Conservation (phyloP, 2,329 filamentous ascomycete species). For the Triangularia setosa region DNA sequence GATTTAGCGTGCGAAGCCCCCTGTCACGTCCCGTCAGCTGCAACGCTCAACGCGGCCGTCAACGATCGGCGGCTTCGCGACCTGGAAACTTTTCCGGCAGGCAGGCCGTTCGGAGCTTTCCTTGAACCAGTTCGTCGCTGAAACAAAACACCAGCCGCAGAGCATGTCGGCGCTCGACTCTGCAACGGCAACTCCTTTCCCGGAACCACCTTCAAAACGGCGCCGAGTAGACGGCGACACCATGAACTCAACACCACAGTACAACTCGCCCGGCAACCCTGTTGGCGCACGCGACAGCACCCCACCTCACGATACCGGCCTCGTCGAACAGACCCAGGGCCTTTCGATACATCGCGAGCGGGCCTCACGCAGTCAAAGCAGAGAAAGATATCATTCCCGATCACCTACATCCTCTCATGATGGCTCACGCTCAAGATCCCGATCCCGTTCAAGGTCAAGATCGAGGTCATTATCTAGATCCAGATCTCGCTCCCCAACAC, state of each 20-base stretch:
- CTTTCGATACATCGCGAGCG: slow-evolving; percentile 28
- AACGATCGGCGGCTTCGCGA: neutral
- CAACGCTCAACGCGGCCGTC: slow-evolving; percentile 1
- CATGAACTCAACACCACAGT: slow-evolving; percentile 37
- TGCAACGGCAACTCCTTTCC: slow-evolving; percentile 20
- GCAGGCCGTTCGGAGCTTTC: neutral
- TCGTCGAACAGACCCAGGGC: slow-evolving; percentile 17
- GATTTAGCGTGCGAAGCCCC: neutral
- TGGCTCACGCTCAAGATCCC: slow-evolving; percentile 16
- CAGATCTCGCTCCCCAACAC: slow-evolving; percentile 21
- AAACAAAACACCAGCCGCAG: neutral
- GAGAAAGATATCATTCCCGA: slow-evolving; percentile 23
- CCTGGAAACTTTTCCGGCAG: slow-evolving; percentile 2
- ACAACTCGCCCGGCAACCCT: slow-evolving; percentile 39
- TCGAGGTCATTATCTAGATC: slow-evolving; percentile 27
- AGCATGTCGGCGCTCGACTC: neutral
- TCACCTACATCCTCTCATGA: neutral
- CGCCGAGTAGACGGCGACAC: slow-evolving; percentile 41
- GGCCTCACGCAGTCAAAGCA: slow-evolving; percentile 19
- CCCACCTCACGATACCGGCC: slow-evolving; percentile 6
- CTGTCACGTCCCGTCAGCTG: slow-evolving; percentile 4
- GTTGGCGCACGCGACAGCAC: slow-evolving; percentile 5
- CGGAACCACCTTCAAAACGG: slow-evolving; percentile 38
- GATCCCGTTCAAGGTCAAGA: slow-evolving; percentile 13
- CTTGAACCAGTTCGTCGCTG: neutral